Conservation (phyloP, 2,329 filamentous ascomycete genomes). For the Colletotrichum incanum region DNA sequence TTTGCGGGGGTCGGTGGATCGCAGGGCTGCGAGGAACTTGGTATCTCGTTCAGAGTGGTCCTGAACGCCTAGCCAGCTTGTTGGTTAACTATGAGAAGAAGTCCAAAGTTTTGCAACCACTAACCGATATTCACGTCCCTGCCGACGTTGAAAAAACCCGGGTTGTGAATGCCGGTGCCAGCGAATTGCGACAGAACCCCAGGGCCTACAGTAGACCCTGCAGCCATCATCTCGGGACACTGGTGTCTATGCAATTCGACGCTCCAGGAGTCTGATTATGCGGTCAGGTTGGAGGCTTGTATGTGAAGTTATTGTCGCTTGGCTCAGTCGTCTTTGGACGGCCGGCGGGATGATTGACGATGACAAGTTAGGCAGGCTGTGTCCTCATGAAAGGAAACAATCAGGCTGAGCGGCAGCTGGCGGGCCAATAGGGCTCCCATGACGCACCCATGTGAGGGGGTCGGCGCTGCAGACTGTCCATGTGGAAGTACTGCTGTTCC, state of each 20-base stretch:
- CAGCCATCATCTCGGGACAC: neutral
- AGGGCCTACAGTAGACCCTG: neutral
- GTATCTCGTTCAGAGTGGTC: no score
- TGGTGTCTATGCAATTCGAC: neutral
- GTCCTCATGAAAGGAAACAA: conserved; percentile 1
- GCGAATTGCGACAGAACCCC: neutral
- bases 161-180: neutral
- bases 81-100: no score
- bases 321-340: neutral
- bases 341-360: neutral
- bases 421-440: neutral
- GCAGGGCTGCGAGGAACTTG: no score
- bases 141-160: conserved; percentile 3
- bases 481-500: neutral
- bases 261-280: neutral
- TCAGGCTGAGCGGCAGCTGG: conserved; percentile 9
- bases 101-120: no score
- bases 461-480: neutral
- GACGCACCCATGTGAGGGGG: neutral
- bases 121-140: no score
- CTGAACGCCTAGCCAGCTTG: no score
- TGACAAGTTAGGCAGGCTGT: neutral
- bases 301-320: neutral
- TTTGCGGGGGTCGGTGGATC: no score
- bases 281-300: neutral